phyloP scores from a whole-genome alignment of 2,329 filamentous ascomycete species.

The Neoscytalidium dimidiatum region DNA sequence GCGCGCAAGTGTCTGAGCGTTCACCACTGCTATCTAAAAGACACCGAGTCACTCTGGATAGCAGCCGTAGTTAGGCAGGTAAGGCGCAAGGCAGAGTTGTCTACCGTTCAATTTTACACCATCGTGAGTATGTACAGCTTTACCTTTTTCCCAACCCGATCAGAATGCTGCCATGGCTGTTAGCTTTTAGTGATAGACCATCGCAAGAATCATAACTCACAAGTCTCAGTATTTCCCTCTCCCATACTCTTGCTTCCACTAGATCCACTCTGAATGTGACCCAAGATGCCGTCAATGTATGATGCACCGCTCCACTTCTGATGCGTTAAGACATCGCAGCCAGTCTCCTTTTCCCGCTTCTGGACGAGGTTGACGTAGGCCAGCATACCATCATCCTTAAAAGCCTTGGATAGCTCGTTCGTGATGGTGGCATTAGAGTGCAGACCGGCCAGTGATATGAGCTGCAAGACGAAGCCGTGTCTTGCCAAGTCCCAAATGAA shows the following conservation, averaged over 20 bases:
- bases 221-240: conserved; percentile 82
- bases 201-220: conserved; percentile 26
- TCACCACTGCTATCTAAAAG: too few species aligned
- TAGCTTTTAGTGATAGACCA: background rate
- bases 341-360: conserved; percentile 82
- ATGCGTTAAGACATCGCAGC: conserved; percentile 90
- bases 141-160: background rate
- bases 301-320: conserved; percentile 80
- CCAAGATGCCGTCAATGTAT: conserved; percentile 87
- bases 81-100: background rate
- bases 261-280: conserved; percentile 88
- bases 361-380: conserved; percentile 97
- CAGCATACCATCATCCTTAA: conserved; percentile 92
- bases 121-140: background rate
- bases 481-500: conserved; percentile 97
- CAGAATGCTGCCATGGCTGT: background rate
- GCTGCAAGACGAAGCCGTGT: conserved; percentile 60
- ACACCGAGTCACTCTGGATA: too few species aligned
- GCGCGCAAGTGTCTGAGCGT: too few species aligned
- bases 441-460: conserved; percentile 66
- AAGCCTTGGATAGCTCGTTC: conserved; percentile 75
- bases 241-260: conserved; percentile 92
- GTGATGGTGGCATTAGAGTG: conserved; percentile 65
- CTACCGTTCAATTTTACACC: too few species aligned
- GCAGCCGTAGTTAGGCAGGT: too few species aligned